Evolutionary conservation across 2,329 filamentous ascomycete genomes (phyloP).

Genomic region (Diaporthe citri): DNA sequence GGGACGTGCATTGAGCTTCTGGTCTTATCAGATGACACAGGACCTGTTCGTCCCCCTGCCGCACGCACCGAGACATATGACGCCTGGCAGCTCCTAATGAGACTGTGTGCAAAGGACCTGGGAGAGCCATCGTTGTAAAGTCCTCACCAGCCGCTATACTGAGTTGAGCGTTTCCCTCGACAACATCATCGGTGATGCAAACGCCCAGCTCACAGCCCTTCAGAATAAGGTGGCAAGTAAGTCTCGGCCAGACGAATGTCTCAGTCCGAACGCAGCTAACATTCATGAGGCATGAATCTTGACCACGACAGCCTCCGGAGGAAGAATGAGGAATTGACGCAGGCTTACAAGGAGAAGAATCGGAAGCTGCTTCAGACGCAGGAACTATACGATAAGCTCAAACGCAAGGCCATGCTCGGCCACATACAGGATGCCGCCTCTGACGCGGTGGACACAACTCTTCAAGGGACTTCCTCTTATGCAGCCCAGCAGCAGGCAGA

Average conservation of each 20-base stretch:
- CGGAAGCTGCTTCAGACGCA: conserved; percentile 78
- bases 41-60: conserved; percentile 74
- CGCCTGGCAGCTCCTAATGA: conserved; percentile 32
- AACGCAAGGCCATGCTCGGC: conserved; percentile 65
- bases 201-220: conserved; percentile 76
- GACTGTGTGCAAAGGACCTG: conserved; percentile 69
- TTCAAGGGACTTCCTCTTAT: conserved; percentile 48
- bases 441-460: conserved; percentile 59
- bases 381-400: conserved; percentile 72
- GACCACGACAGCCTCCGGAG: conserved; percentile 74
- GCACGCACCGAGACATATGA: conserved; percentile 41
- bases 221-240: conserved; percentile 74
- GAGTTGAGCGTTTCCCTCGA: conserved; percentile 76
- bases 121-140: conserved; percentile 80
- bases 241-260: conserved; percentile 40
- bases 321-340: conserved; percentile 79
- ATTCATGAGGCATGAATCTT: conserved; percentile 62
- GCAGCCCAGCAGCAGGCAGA: conserved; percentile 30
- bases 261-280: not conserved
- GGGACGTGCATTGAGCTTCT: conserved; percentile 82
- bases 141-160: conserved; percentile 78
- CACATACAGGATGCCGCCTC: conserved; percentile 68
- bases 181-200: conserved; percentile 80
- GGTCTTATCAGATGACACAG: conserved; percentile 87
- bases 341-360: conserved; percentile 77